These are phyloP conservation scores for Termitomyces sp. DNA, from an alignment of 768 basidiomycete genomes.

Conservation along the genomic window DNA sequence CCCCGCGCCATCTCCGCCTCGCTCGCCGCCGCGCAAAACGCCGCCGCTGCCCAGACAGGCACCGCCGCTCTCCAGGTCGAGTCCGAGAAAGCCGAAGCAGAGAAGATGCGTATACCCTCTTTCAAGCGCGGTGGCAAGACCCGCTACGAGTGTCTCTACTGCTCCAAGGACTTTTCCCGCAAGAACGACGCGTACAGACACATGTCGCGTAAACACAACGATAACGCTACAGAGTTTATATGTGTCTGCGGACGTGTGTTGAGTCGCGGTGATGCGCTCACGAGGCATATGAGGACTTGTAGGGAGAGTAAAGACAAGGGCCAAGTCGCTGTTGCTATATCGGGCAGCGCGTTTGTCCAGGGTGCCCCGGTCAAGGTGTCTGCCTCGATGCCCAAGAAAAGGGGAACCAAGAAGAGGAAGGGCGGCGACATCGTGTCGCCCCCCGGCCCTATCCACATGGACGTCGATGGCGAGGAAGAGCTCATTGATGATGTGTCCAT, in stretches of 20 bases:
- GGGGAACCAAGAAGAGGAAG: neutral
- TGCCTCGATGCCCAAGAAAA: neutral
- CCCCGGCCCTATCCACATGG: neutral
- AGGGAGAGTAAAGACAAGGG: constrained; percentile 8
- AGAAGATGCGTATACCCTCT: constrained; percentile 11
- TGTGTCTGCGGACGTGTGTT: constrained; percentile 9
- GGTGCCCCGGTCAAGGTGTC: neutral
- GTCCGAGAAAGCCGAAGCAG: neutral
- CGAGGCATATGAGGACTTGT: constrained; percentile 9
- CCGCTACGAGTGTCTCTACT: constrained; percentile 10
- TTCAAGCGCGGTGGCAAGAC: constrained; percentile 14
- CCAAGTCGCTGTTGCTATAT: neutral
- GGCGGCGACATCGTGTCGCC: neutral
- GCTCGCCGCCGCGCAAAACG: constrained; percentile 1
- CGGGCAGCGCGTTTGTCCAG: neutral
- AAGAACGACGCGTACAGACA: constrained; percentile 15
- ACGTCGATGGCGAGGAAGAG: neutral
- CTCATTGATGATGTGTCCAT: neutral
- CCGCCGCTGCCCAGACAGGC: neutral
- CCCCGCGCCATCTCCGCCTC: constrained; percentile 5
- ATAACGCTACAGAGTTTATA: constrained; percentile 13
- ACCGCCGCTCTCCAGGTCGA: neutral
- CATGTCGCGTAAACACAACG: constrained; percentile 13
- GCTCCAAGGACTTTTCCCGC: constrained; percentile 9
- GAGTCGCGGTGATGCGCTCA: constrained; percentile 8